Conservation (phyloP, 2,329 filamentous ascomycete species). For the Aspergillus sergii region DNA sequence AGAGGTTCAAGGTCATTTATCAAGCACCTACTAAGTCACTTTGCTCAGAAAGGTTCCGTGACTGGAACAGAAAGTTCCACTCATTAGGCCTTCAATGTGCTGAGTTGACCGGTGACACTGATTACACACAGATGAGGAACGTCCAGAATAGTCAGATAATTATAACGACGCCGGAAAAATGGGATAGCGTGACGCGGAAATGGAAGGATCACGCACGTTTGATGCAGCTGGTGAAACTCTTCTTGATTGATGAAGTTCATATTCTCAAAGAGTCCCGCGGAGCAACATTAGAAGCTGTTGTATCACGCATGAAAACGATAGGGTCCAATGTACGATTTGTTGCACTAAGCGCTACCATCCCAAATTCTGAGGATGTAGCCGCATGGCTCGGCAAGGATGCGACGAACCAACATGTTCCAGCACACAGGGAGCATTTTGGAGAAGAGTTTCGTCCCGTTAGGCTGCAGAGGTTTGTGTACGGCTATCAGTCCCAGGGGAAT, state of each 20-base stretch:
- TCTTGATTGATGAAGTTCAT: constrained; percentile 86
- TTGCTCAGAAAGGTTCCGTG: constrained; percentile 73
- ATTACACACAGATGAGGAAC: constrained; percentile 64
- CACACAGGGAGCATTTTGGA: constrained; percentile 69
- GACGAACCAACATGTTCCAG: constrained; percentile 62
- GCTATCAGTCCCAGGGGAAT: constrained; percentile 65
- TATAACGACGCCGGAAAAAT: constrained; percentile 86
- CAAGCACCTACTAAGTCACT: constrained; percentile 83
- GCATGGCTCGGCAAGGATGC: constrained; percentile 73
- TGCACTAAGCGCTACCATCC: constrained; percentile 80
- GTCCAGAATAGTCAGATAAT: constrained; percentile 79
- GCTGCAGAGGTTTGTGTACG: constrained; percentile 75
- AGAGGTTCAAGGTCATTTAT: constrained; percentile 78
- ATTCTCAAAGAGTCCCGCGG: constrained; percentile 79
- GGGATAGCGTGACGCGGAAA: constrained; percentile 85
- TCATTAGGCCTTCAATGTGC: constrained; percentile 68
- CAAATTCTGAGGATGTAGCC: constrained; percentile 79
- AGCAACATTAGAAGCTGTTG: constrained; percentile 78
- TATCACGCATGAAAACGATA: constrained; percentile 84
- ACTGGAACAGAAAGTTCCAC: constrained; percentile 77
- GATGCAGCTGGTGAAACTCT: constrained; percentile 74
- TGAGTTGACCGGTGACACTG: constrained; percentile 82
- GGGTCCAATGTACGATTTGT: constrained; percentile 76
- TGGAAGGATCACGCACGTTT: constrained; percentile 80
- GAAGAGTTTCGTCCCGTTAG: constrained; percentile 80